These are phyloP conservation scores for Colletotrichum musae DNA, from an alignment of 2,329 filamentous ascomycete genomes.

Conservation along the genomic window DNA sequence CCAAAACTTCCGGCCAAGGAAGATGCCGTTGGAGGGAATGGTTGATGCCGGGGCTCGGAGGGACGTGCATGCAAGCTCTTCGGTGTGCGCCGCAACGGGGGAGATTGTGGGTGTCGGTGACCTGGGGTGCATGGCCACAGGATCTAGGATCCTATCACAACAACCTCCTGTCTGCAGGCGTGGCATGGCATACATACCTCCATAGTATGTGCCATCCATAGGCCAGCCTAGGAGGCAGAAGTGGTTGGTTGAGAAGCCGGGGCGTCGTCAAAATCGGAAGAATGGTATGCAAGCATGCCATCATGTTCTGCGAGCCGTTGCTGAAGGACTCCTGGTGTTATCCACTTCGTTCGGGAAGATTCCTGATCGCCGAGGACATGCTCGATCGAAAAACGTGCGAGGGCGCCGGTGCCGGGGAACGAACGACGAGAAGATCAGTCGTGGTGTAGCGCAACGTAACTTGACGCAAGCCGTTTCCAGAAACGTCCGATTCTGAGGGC, in stretches of 20 bases:
- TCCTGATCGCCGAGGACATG: conserved; percentile 13
- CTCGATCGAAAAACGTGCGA: conserved; percentile 2
- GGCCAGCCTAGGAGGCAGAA: neutral
- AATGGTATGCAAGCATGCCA: conserved; percentile 18
- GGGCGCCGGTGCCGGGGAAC: neutral
- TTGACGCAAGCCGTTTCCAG: conserved; percentile 5
- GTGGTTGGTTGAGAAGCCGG: neutral
- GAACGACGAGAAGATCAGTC: neutral
- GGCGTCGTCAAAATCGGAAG: conserved; percentile 13
- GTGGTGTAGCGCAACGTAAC: too few relatives aligned
- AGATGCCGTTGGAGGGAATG: neutral
- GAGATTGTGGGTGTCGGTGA: neutral
- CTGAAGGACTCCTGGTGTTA: neutral
- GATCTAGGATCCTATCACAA: conserved; percentile 17
- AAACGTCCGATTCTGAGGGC: neutral
- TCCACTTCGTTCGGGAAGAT: conserved; percentile 10
- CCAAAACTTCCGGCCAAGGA: neutral
- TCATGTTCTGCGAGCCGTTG: conserved; percentile 14
- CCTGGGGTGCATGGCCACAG: conserved; percentile 25
- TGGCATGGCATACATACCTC: conserved; percentile 2
- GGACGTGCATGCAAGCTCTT: conserved; percentile 5
- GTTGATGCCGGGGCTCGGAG: neutral
- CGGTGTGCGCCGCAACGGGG: neutral
- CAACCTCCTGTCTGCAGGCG: conserved; percentile 17
- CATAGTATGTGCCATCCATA: too few relatives aligned